phyloP scores from a whole-genome alignment of 345 rosid genomes.

The Mallotus nudiflorus region DNA sequence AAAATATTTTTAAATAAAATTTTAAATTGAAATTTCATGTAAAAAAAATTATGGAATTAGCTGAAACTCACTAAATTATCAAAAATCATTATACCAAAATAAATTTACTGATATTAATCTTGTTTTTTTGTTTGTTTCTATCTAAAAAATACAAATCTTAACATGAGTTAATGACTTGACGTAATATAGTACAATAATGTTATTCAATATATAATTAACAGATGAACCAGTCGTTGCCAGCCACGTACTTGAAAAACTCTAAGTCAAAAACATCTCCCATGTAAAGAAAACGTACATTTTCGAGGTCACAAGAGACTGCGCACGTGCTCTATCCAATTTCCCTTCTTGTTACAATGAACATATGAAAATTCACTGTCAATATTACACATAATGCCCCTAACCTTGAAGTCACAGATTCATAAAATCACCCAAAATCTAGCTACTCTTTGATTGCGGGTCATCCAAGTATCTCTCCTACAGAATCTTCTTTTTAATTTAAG shows the following conservation, averaged over 20 bases:
- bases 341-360: constrained; percentile 15
- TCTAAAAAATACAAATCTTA: not conserved
- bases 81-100: no score
- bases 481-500: constrained; percentile 16
- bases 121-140: not conserved
- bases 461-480: constrained; percentile 11
- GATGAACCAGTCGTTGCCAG: not conserved
- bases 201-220: no score
- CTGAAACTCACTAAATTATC: no score
- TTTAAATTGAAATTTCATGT: no score
- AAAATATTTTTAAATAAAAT: no score
- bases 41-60: no score
- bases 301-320: constrained; percentile 38
- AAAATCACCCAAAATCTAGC: no score
- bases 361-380: not conserved
- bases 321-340: constrained; percentile 32
- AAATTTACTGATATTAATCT: no score
- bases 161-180: not conserved
- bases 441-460: constrained; percentile 36
- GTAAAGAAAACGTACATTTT: not conserved
- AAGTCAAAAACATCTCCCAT: not conserved
- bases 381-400: not conserved
- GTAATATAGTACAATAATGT: not conserved
- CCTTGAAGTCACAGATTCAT: not conserved
- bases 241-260: not conserved